phyloP scores from a whole-genome alignment of 1,284 basidiomycete genomes.

The Mixia osmundae region DNA sequence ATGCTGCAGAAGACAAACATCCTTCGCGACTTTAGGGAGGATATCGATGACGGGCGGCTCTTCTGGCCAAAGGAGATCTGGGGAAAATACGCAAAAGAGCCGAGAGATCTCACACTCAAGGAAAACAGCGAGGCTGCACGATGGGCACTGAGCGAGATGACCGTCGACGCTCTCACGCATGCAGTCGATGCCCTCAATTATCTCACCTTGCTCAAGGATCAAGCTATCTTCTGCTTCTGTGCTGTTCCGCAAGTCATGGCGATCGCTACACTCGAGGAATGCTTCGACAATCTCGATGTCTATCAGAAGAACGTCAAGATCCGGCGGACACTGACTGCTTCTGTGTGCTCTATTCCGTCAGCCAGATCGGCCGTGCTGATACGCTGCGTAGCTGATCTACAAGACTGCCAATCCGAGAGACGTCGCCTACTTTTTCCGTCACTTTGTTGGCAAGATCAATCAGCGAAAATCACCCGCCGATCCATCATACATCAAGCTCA shows the following conservation, averaged over 20 bases:
- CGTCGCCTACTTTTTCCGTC: constrained; percentile 67
- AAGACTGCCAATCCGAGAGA: constrained; percentile 73
- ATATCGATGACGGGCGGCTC: constrained; percentile 56
- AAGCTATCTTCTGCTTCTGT: constrained; percentile 88
- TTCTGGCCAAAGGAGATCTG: constrained; percentile 96
- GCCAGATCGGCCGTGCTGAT: neutral
- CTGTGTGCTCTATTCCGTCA: constrained; percentile 1
- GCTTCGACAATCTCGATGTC: constrained; percentile 84
- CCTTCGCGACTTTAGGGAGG: constrained; percentile 84
- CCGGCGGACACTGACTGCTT: constrained; percentile 70
- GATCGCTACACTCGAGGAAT: constrained; percentile 70
- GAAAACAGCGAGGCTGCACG: constrained; percentile 38
- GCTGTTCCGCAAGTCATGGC: constrained; percentile 93
- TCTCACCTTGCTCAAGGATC: constrained; percentile 61
- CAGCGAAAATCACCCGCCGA: constrained; percentile 51
- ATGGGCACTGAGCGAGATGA: constrained; percentile 67
- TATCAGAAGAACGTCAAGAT: constrained; percentile 86
- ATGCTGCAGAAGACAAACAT: constrained; percentile 97
- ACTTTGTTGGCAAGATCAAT: constrained; percentile 63
- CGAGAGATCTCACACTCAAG: constrained; percentile 28
- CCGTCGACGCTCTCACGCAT: constrained; percentile 69
- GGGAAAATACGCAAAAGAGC: constrained; percentile 38
- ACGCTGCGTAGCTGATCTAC: constrained; percentile 48
- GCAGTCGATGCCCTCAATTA: constrained; percentile 74
- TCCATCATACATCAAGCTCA: constrained; percentile 61